Base-by-base conservation (phyloP, 2,329 filamentous ascomycete species). In the Ophiostoma perfectum region DNA sequence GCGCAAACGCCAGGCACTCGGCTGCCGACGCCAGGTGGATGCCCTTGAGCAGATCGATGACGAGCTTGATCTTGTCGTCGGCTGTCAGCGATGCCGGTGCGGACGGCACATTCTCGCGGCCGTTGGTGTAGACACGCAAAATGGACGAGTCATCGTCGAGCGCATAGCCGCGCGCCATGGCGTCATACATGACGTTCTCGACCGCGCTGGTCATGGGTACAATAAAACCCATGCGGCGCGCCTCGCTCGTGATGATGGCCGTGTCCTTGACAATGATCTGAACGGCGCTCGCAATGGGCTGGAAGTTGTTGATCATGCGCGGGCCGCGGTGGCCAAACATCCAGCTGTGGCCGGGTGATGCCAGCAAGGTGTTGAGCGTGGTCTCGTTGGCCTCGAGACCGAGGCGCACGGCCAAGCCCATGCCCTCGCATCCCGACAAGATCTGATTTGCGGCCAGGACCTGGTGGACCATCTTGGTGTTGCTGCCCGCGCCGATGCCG, bases 241-340 rank as follows among this genome's bases (percentile, higher is more conserved):
- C 87, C 69, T 86, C 87, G 39, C 85, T 83, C 1, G 88, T 90
- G 75, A 91, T 89, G 76, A 91, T 91, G 65, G 84, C 82, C 74
- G 80, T 79, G 75, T 88, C 86, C 77, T 88, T 88, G 47, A 85
- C 72, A 70, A 88, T 87, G 71, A 88, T 88, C 42, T 81, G 83
- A 65, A 86, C 74, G 2, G 86, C 86, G 74, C 85, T 87, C 16
- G 84, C 84, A 47, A 87, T 76, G 0, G 86, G 85, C 71, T 81
- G 78, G 75, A 81, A 84, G 58, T 82, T 77, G 42, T 81, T 78
- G 49, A 88, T 73, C 76, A 88, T 85, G 60, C 86, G 78, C 38
- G 83, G 83, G 0, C 82, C 77, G 9, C 86, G 80, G 73, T 88
- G 85, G 75, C 85, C 85, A 67, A 87, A 81, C 85, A 88, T 87